These are phyloP conservation scores for Chamaecrista fasciculata DNA, from an alignment of 306 rosid genomes.

Conservation along the genomic window DNA sequence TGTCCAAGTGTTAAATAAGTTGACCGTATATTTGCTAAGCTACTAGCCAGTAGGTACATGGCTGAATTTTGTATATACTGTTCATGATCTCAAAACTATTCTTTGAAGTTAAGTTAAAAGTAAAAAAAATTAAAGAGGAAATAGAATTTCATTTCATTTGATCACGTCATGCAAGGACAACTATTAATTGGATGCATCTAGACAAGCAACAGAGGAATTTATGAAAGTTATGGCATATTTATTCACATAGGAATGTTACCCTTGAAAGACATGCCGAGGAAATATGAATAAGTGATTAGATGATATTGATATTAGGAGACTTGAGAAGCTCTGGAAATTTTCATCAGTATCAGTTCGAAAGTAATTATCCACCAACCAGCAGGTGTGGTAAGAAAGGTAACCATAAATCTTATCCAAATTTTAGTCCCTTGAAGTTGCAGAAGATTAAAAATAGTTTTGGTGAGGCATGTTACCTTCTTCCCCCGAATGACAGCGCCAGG, in stretches of 20 bases:
- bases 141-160: neutral
- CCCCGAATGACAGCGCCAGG: constrained; percentile 95
- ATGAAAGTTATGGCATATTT: neutral
- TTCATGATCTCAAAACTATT: neutral
- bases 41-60: too few species aligned
- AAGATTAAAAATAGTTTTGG: neutral
- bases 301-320: neutral
- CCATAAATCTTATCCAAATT: neutral
- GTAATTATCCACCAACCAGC: neutral
- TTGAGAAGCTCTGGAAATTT: neutral
- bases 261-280: neutral
- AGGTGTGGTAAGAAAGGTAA: neutral
- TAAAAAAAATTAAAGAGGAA: too few species aligned
- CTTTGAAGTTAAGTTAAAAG: neutral
- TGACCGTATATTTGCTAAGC: neutral
- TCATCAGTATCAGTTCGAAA: constrained; percentile 9
- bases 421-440: neutral
- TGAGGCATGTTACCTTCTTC: constrained; percentile 60
- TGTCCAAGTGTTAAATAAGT: neutral
- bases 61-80: neutral
- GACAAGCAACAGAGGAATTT: neutral
- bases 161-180: constrained; percentile 16
- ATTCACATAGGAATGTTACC: neutral
- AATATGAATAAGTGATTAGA: neutral
- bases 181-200: neutral